Conservation (phyloP, 345 rosid genomes). For the Murraya paniculata region DNA sequence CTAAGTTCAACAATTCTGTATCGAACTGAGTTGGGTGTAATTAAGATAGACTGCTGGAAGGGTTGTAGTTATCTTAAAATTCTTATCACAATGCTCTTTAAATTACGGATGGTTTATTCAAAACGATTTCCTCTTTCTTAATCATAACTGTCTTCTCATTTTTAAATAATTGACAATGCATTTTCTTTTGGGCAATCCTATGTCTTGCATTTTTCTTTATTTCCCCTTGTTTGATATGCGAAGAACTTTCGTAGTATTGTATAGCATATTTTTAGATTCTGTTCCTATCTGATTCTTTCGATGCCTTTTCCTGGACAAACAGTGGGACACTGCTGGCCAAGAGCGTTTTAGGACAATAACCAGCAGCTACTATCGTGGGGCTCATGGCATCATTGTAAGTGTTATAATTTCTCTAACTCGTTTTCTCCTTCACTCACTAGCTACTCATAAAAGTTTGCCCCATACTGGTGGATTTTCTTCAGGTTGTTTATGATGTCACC, state of each 20-base stretch:
- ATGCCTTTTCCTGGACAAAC: slow-evolving; percentile 17
- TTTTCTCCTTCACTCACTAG: neutral
- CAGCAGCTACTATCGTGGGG: slow-evolving; percentile 83
- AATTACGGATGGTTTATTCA: neutral
- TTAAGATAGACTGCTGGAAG: neutral
- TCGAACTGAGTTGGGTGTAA: neutral
- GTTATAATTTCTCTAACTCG: neutral
- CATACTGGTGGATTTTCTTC: slow-evolving; percentile 11
- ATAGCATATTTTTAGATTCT: neutral
- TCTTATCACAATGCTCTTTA: neutral
- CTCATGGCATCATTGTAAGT: slow-evolving; percentile 73
- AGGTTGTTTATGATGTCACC: slow-evolving; percentile 76
- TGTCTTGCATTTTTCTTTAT: neutral
- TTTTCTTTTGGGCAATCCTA: neutral
- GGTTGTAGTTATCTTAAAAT: neutral
- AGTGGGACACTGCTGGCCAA: slow-evolving; percentile 93
- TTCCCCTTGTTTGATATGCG: neutral
- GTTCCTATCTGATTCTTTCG: neutral
- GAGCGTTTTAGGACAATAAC: slow-evolving; percentile 81
- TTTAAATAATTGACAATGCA: neutral
- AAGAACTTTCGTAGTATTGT: neutral
- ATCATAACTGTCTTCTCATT: neutral
- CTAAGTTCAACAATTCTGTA: neutral
- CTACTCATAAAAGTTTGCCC: neutral
- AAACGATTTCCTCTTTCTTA: neutral